phyloP scores from a whole-genome alignment of 257 asterid genomes.

The Osmanthus fragrans region DNA sequence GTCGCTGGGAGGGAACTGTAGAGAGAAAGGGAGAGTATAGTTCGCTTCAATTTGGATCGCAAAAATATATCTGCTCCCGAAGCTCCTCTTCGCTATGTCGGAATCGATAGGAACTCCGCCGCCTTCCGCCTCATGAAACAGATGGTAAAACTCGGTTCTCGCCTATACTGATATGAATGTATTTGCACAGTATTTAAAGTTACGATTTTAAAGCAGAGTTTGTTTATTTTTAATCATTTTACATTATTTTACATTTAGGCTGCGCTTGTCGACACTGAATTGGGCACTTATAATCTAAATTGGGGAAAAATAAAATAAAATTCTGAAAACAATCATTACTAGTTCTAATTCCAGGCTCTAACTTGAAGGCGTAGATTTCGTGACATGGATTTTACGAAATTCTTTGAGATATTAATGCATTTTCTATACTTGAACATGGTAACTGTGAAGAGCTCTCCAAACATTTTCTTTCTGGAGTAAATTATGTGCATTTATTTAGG shows the following conservation, averaged over 20 bases:
- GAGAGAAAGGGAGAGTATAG: constrained; percentile 23
- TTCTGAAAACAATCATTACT: background rate
- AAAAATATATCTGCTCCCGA: constrained; percentile 72
- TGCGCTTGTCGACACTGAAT: background rate
- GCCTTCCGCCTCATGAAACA: constrained; percentile 99
- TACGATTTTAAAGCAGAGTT: background rate
- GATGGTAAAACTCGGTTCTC: constrained; percentile 52
- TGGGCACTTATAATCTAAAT: background rate
- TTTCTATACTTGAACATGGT: constrained; percentile 4
- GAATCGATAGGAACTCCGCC: constrained; percentile 81
- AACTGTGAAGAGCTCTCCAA: background rate
- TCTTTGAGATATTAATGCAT: background rate
- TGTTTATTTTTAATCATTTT: background rate
- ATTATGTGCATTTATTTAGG: background rate
- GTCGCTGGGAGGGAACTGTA: background rate
- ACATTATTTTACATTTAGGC: background rate
- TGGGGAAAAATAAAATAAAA: background rate
- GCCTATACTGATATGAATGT: background rate
- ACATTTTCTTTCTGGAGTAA: background rate
- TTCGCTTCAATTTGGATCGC: background rate
- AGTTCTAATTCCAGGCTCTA: background rate
- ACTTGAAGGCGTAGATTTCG: background rate
- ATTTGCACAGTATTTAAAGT: background rate
- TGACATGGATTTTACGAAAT: background rate
- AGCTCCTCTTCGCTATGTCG: constrained; percentile 87